Base-by-base conservation (phyloP, 331 rosid species). In the Rosa hybrid region DNA sequence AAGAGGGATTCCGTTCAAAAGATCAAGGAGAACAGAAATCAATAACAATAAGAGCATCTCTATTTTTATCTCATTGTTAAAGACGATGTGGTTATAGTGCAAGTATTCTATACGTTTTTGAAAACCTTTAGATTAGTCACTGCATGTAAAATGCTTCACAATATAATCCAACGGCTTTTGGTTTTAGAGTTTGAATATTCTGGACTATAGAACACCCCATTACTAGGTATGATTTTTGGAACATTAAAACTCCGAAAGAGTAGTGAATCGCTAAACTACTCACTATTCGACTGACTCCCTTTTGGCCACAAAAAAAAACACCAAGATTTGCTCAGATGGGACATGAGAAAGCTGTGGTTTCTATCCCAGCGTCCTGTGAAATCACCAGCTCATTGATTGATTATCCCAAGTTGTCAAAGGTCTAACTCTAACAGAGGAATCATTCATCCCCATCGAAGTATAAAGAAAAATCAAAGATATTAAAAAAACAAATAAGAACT, bases 81-180 rank as follows among this genome's bases (percentile, higher is more conserved):
- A 89, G 92, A 90, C 94, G 90, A 84, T 80, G 76, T 83, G 88
- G 78, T 81, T 79, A 83, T 78, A 84, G 84, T 76, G 23, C 2
- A 0, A 12, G 11, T 16, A 17, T 53, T 3, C 9, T 17, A 1
- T 17, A 53, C 4, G 56, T 51, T 16, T 1, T 0, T 4, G 2
- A 6, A 51, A 5, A 53, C 21, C 0, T 8, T 53, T 17, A 17
- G 3, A 9, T 45, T 54, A 18, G 8, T 54, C 1, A 5, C 16
- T 51, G n/a, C 10, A 18, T 7, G 2, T 7, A 0, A 0, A 7
- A 18, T 53, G 11, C 6, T 54, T 18, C 20, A 7, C 0, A 54
- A 7, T 20, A 54, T 17, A 18, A 54, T 18, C 2, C 7, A 54
- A 54, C 2, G n/a, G 14, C 8, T 51, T 7, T 1, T 44, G 5